Evolutionary conservation across 2,329 filamentous ascomycete genomes (phyloP).

Genomic region (Neopestalotiopsis sp.): DNA sequence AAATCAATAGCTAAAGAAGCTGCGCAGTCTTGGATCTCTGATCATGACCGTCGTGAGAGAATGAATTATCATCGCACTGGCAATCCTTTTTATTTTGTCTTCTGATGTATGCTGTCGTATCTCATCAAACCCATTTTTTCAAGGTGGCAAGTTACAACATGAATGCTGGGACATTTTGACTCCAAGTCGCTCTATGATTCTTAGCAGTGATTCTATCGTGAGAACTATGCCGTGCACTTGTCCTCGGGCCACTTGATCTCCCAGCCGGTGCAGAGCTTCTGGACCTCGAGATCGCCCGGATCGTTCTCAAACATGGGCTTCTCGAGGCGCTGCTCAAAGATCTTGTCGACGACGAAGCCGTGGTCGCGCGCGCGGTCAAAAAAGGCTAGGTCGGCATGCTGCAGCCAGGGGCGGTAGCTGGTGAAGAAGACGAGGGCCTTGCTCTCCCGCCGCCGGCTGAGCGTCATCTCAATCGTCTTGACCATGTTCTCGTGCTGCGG

Average conservation of each 20-base stretch:
- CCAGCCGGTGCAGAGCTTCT: constrained; percentile 84
- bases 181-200: too few species aligned
- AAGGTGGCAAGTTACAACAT: background rate
- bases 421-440: constrained; percentile 91
- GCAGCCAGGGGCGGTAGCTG: constrained; percentile 89
- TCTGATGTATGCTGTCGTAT: background rate
- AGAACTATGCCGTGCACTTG: constrained; percentile 13
- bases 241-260: constrained; percentile 68
- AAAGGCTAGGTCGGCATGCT: constrained; percentile 84
- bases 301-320: constrained; percentile 90
- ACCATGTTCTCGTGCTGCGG: constrained; percentile 83
- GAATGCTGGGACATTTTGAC: background rate
- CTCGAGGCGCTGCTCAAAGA: constrained; percentile 82
- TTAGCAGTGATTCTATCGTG: background rate
- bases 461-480: constrained; percentile 70
- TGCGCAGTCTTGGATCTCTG: too few species aligned
- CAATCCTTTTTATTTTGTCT: background rate
- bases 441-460: constrained; percentile 61
- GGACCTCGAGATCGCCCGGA: constrained; percentile 79
- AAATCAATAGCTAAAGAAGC: too few species aligned
- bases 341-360: constrained; percentile 79
- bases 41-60: too few species aligned
- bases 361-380: constrained; percentile 76
- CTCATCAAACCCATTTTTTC: background rate
- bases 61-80: background rate